A percentile compares a stretch with the other conserved stretches of the same genome.
phyloP scores from a whole-genome alignment of 805 yeast species.

The Cyberlindnera bimundalis region DNA sequence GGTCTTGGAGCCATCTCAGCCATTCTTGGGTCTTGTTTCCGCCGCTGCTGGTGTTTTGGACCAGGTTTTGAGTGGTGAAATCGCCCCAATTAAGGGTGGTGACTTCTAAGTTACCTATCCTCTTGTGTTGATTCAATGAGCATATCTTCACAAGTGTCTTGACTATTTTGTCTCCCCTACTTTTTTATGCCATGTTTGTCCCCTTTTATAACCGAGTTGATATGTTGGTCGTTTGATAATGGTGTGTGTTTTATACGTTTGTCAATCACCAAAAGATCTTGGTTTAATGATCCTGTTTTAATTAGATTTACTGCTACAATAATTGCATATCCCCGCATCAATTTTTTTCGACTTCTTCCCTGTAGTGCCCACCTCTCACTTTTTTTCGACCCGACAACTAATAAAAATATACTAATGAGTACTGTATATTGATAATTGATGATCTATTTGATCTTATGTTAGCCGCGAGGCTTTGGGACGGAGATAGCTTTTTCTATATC shows the following conservation, averaged over 20 bases:
- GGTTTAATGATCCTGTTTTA: slow-evolving; percentile 5
- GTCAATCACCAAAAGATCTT: background rate
- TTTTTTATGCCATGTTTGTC: background rate
- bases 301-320: slow-evolving; percentile 2
- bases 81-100: slow-evolving; percentile 9
- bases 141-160: background rate
- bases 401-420: too few relatives aligned
- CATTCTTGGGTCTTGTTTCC: slow-evolving; percentile 93
- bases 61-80: slow-evolving; percentile 45
- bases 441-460: too few relatives aligned
- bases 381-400: background rate
- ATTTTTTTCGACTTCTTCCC: background rate
- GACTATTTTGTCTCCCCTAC: background rate
- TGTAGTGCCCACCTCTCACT: slow-evolving; percentile 4
- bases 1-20: slow-evolving; percentile 94
- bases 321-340: slow-evolving; percentile 3
- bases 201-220: background rate
- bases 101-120: slow-evolving; percentile 13
- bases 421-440: too few relatives aligned
- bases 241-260: background rate
- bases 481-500: too few relatives aligned
- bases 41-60: slow-evolving; percentile 86
- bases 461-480: too few relatives aligned
- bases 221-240: background rate
- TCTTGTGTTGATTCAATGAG: background rate